Base-by-base conservation (phyloP, 768 basidiomycete genomes). In the Xerocomellus dryophilus region DNA sequence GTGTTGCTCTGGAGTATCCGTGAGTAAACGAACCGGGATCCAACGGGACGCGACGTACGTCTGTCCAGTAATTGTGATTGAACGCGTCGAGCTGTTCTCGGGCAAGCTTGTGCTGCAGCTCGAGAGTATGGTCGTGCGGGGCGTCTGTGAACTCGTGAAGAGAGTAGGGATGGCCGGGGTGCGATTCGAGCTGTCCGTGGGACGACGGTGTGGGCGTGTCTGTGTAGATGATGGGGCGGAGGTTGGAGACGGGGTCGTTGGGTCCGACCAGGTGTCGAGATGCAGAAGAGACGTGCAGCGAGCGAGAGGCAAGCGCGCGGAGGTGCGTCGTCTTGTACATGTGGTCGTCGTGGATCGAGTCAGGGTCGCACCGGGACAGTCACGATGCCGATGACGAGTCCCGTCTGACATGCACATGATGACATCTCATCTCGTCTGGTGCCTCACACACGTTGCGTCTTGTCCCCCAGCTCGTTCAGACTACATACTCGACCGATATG, bases 1-100 rank as follows among this genome's bases (percentile, higher is more conserved):
- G 78, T 75, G 66, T 93, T 93, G 66, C 81, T 88, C 91, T 93
- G 61, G 32, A 34, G 43, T 39, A 14, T 25, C 5, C 57, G 51
- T 57, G 43, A 61, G 41, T 27, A 31, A 50, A 25, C 35, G 38
- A 39, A 31, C 32, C 32, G 40, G 38, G 34, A 43, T n/a, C 21
- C 10, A 31, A 34, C 11, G 32, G 18, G 42, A 41, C 36, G 12
- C n/a, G 10, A 62, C 88, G 60, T 65, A 92, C 91, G 50, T 92
- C 85, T 49, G 81, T 70, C 91, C 91, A 93, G 67, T 90, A 93
- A 17, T 76, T 71, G 51, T 93, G 86, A 56, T 91, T 85, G 63
- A 88, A 84, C 21, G 81, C 75, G 62, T 92, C 88, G 20, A 91
- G 69, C 52, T 84, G 82, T 68, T 90, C 84, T 49, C 85, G 76